A percentile compares a stretch with the other conserved stretches of the same genome.
Conservation (phyloP, 2,329 filamentous ascomycete species). For the Tolypocladium capitatum region DNA sequence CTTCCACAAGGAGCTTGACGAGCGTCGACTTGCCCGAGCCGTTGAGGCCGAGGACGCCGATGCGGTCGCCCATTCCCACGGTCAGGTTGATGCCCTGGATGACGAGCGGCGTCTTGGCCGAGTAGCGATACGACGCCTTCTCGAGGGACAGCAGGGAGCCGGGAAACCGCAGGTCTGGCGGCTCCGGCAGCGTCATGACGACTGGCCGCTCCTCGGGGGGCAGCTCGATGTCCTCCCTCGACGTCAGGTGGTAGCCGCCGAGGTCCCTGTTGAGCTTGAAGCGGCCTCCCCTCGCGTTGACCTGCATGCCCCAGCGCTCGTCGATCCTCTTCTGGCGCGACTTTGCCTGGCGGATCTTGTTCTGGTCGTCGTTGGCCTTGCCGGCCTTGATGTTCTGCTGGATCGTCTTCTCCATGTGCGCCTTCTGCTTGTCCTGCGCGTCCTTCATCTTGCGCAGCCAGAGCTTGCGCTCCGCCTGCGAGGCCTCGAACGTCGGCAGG, state of each 20-base stretch:
- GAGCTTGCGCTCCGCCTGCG: slow-evolving; percentile 52
- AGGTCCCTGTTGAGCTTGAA: slow-evolving; percentile 75
- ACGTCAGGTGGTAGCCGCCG: slow-evolving; percentile 43
- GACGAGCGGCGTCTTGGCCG: slow-evolving; percentile 21
- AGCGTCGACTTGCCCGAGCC: slow-evolving; percentile 74
- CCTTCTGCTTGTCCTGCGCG: slow-evolving; percentile 66
- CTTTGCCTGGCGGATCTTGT: slow-evolving; percentile 75
- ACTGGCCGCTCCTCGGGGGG: slow-evolving; percentile 48
- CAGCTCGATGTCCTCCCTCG: slow-evolving; percentile 57
- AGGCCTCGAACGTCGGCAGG: slow-evolving; percentile 56
- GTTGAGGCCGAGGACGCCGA: slow-evolving; percentile 68
- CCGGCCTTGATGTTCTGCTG: slow-evolving; percentile 61
- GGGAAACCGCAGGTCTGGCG: slow-evolving; percentile 59
- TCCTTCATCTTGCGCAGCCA: slow-evolving; percentile 66
- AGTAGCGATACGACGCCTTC: slow-evolving; percentile 53
- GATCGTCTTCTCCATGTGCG: slow-evolving; percentile 70
- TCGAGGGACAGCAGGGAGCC: slow-evolving; percentile 63
- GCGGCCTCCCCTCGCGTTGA: slow-evolving; percentile 54
- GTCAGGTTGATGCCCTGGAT: slow-evolving; percentile 54
- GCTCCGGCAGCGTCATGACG: slow-evolving; percentile 44
- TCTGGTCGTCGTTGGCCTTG: slow-evolving; percentile 66
- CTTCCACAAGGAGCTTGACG: slow-evolving; percentile 54
- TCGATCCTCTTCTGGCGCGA: slow-evolving; percentile 76
- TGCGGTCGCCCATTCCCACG: slow-evolving; percentile 58
- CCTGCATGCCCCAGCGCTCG: slow-evolving; percentile 64